These are phyloP conservation scores for Sporothrix globosa DNA, from an alignment of 2,329 filamentous ascomycete genomes.

Conservation along the genomic window DNA sequence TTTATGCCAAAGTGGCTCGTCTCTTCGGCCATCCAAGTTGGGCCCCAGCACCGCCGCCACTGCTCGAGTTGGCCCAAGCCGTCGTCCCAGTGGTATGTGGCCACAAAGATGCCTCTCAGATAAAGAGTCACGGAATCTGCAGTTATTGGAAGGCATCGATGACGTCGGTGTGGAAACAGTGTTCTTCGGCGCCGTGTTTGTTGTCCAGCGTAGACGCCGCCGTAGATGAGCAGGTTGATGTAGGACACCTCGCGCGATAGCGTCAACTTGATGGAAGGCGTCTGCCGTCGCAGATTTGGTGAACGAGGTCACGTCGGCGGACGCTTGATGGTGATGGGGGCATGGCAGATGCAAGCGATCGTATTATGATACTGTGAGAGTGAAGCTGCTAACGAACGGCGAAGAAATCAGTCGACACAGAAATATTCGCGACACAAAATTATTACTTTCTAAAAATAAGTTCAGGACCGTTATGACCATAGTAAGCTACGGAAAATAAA, in stretches of 20 bases:
- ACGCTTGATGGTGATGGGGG: not conserved
- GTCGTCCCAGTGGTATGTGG: conserved; percentile 85
- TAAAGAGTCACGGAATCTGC: conserved; percentile 78
- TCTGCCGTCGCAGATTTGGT: conserved; percentile 16
- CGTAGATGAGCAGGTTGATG: conserved; percentile 80
- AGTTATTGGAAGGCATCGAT: conserved; percentile 73
- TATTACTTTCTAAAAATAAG: too few relatives aligned
- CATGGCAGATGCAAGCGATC: not conserved
- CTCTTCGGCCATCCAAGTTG: conserved; percentile 79
- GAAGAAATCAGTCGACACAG: too few relatives aligned
- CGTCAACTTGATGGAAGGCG: not conserved
- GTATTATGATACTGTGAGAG: too few relatives aligned
- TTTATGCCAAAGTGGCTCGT: conserved; percentile 81
- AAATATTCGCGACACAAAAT: too few relatives aligned
- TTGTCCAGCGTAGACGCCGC: conserved; percentile 80
- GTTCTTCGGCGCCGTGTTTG: conserved; percentile 60
- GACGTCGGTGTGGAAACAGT: conserved; percentile 80
- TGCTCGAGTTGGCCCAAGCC: conserved; percentile 74
- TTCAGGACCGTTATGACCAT: too few relatives aligned
- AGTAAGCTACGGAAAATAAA: too few relatives aligned
- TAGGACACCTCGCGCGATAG: conserved; percentile 55
- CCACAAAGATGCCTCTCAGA: conserved; percentile 81
- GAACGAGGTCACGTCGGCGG: not conserved
- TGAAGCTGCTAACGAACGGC: too few relatives aligned
- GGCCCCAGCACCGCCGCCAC: conserved; percentile 68